These are phyloP conservation scores for Colletotrichum eleusines DNA, from an alignment of 2,329 filamentous ascomycete species.

Conservation along the genomic window DNA sequence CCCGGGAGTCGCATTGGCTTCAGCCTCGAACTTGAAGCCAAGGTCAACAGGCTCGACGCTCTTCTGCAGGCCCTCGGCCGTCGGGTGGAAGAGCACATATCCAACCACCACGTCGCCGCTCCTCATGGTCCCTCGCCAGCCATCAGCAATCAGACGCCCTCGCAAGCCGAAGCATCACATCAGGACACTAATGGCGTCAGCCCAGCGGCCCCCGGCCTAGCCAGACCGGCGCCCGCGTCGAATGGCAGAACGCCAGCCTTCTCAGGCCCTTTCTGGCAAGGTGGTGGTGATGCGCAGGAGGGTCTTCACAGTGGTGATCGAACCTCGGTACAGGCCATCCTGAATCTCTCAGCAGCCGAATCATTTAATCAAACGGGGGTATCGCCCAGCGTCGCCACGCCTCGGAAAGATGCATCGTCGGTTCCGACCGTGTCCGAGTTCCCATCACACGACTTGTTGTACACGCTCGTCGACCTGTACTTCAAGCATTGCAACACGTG, in stretches of 20 bases:
- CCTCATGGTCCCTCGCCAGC: constrained; percentile 50
- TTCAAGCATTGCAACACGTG: constrained; percentile 75
- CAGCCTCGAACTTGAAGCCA: constrained; percentile 70
- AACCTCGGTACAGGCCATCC: constrained; percentile 43
- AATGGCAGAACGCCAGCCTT: constrained; percentile 56
- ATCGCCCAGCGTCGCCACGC: constrained; percentile 14
- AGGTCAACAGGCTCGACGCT: constrained; percentile 65
- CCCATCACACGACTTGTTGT: constrained; percentile 70
- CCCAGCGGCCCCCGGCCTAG: constrained; percentile 38
- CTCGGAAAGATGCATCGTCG: constrained; percentile 46
- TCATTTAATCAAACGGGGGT: constrained; percentile 32
- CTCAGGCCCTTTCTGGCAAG: constrained; percentile 50
- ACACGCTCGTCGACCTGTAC: constrained; percentile 70
- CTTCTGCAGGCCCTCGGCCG: constrained; percentile 57
- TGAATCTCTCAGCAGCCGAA: constrained; percentile 41
- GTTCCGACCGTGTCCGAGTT: constrained; percentile 61
- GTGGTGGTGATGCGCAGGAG: constrained; percentile 49
- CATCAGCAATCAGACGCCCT: constrained; percentile 51
- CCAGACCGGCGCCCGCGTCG: constrained; percentile 42
- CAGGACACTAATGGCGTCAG: constrained; percentile 44
- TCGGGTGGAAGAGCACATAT: constrained; percentile 57
- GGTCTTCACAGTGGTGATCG: constrained; percentile 40
- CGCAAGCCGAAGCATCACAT: constrained; percentile 47
- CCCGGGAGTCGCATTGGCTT: constrained; percentile 74
- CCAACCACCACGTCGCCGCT: constrained; percentile 48